These are phyloP conservation scores for Apophysomyces variabilis DNA, from an alignment of 371 early-diverging fungal genomes.

Conservation along the genomic window DNA sequence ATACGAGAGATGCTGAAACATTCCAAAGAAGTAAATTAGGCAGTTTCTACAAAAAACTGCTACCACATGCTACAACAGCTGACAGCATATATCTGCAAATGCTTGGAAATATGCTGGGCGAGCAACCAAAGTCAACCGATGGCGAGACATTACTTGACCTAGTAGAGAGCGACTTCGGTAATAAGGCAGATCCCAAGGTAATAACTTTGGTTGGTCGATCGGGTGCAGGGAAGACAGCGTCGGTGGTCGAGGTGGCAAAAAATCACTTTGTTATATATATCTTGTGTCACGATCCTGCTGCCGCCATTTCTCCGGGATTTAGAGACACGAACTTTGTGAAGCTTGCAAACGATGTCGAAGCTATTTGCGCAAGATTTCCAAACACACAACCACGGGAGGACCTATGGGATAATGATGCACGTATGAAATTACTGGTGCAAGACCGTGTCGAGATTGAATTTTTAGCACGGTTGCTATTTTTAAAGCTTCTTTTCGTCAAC, in stretches of 20 bases:
- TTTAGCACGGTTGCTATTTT: slow-evolving; percentile 24
- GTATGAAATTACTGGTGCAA: not conserved
- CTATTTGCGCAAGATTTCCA: not conserved
- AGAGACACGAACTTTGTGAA: not conserved
- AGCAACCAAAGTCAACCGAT: slow-evolving; percentile 18
- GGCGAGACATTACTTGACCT: not conserved
- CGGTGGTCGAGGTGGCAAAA: slow-evolving; percentile 23
- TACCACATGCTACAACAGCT: slow-evolving; percentile 19
- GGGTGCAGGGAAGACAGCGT: slow-evolving; percentile 31
- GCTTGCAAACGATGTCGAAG: not conserved
- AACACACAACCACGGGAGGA: not conserved
- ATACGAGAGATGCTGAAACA: slow-evolving; percentile 14
- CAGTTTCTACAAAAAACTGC: slow-evolving; percentile 8
- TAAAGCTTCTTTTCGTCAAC: slow-evolving; percentile 15
- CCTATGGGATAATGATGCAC: not conserved
- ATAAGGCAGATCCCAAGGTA: slow-evolving; percentile 11
- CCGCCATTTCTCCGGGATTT: not conserved
- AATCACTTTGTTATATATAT: slow-evolving; percentile 26
- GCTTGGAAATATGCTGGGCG: slow-evolving; percentile 25
- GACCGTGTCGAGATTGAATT: slow-evolving; percentile 16
- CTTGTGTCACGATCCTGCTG: slow-evolving; percentile 16
- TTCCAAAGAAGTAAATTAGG: slow-evolving; percentile 13
- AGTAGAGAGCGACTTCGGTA: not conserved
- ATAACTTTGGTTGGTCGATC: slow-evolving; percentile 27
- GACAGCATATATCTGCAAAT: slow-evolving; percentile 19